These are phyloP conservation scores for Alternaria rosae DNA, from an alignment of 2,329 filamentous ascomycete genomes.

Conservation along the genomic window DNA sequence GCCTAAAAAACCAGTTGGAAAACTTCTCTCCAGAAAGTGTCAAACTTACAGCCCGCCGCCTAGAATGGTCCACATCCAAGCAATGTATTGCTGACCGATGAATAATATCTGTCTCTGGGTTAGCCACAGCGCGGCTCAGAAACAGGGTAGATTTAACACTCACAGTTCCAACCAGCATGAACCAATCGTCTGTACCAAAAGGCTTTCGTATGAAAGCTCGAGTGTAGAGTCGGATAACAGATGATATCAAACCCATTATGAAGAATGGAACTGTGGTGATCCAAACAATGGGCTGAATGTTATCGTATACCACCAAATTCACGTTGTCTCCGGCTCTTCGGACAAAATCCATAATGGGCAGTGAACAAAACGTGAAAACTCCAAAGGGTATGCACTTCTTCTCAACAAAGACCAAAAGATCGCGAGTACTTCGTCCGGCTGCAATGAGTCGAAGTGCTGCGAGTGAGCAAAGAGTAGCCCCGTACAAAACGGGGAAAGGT, in stretches of 20 bases:
- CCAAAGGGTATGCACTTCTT: not conserved
- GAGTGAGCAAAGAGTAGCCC: not conserved
- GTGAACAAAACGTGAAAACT: too few relatives aligned
- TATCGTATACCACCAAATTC: not conserved
- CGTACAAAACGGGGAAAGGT: not conserved
- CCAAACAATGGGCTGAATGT: not conserved
- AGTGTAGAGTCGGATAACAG: not conserved
- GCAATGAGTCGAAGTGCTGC: not conserved
- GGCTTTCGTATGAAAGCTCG: not conserved
- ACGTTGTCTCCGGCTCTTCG: not conserved
- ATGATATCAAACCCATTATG: not conserved
- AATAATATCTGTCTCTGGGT: not conserved
- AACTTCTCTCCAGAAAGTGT: not conserved
- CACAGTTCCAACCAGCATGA: not conserved
- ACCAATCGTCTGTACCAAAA: not conserved
- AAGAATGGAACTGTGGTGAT: not conserved
- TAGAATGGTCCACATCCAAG: conserved; percentile 1
- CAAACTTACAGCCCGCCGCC: not conserved
- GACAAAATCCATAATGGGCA: not conserved
- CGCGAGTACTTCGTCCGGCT: not conserved
- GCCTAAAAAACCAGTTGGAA: not conserved
- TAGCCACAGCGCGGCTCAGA: not conserved
- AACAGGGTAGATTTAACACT: not conserved
- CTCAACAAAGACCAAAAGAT: not conserved
- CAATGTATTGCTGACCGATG: not conserved